Evolutionary conservation across 768 basidiomycete genomes (phyloP).

Genomic region (Trametes villosa): DNA sequence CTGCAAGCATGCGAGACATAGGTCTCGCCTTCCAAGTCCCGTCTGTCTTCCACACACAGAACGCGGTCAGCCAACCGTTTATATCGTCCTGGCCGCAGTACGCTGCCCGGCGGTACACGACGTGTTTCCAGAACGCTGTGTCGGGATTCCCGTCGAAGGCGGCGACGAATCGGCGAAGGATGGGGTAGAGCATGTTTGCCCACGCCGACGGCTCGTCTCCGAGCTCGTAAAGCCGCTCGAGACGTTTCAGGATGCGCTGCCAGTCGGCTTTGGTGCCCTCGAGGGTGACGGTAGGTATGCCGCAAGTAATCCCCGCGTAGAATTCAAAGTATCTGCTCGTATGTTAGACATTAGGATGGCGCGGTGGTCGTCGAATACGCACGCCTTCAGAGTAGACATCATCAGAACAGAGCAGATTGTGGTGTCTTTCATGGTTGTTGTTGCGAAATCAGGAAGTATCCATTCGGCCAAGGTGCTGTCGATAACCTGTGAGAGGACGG

Average conservation of each 20-base stretch:
- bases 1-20: neutral
- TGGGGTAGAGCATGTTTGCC: conserved; percentile 33
- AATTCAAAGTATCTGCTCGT: neutral
- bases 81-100: conserved; percentile 13
- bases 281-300: conserved; percentile 34
- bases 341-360: neutral
- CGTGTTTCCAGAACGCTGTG: conserved; percentile 18
- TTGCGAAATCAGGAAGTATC: conserved; percentile 37
- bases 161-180: conserved; percentile 33
- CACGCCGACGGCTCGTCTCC: conserved; percentile 30
- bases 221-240: conserved; percentile 28
- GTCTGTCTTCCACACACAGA: conserved; percentile 19
- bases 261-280: conserved; percentile 31
- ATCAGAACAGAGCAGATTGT: conserved; percentile 33
- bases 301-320: conserved; percentile 17
- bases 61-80: conserved; percentile 25
- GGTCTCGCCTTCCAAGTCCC: conserved; percentile 13
- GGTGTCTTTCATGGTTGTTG: conserved; percentile 34
- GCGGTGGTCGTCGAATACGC: neutral
- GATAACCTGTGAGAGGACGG: conserved; percentile 22
- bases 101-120: neutral
- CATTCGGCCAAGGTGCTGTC: conserved; percentile 32
- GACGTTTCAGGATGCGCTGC: conserved; percentile 23
- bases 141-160: conserved; percentile 33
- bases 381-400: conserved; percentile 34